phyloP scores from a whole-genome alignment of 176 grass and related monocot genomes.

The Otatea glauca region DNA sequence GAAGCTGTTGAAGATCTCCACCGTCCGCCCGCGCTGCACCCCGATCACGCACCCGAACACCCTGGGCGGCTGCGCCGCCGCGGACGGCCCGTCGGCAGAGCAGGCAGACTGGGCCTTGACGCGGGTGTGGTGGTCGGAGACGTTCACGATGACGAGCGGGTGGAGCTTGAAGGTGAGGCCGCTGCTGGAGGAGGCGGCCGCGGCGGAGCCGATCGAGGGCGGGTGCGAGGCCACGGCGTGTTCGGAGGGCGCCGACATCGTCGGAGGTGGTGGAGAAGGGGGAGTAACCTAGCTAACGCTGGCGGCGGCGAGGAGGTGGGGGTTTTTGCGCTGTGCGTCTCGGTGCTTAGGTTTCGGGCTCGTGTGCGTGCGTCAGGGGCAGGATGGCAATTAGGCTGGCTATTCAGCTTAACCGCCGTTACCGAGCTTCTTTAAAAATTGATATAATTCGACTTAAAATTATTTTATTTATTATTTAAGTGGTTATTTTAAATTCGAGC shows the following conservation, averaged over 20 bases:
- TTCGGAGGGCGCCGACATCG: slow-evolving; percentile 57
- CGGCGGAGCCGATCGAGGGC: slow-evolving; percentile 15
- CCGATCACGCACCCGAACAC: slow-evolving; percentile 99
- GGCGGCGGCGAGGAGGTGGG: slow-evolving; percentile 5
- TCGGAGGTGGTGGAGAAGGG: slow-evolving; percentile 4
- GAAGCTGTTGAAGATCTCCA: slow-evolving; percentile 99
- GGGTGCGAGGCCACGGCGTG: background rate
- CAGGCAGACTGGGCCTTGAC: slow-evolving; percentile 78
- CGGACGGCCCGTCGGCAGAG: slow-evolving; percentile 41
- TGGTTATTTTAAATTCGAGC: too few species aligned
- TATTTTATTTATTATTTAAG: too few species aligned
- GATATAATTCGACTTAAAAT: too few species aligned
- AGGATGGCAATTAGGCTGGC: too few species aligned
- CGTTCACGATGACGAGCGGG: slow-evolving; percentile 92
- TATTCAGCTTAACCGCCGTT: too few species aligned
- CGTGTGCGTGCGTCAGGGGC: background rate
- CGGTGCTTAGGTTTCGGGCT: slow-evolving; percentile 33
- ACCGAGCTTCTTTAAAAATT: too few species aligned
- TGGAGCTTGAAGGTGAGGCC: slow-evolving; percentile 99
- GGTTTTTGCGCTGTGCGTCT: slow-evolving; percentile 42
- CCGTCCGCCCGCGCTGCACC: slow-evolving; percentile 83
- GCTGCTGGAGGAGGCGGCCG: slow-evolving; percentile 71
- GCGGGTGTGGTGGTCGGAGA: slow-evolving; percentile 98
- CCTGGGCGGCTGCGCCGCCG: slow-evolving; percentile 45
- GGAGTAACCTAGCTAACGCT: slow-evolving; percentile 44